phyloP scores from a whole-genome alignment of 2,329 filamentous ascomycete genomes.

The Phialophora chinensis region DNA sequence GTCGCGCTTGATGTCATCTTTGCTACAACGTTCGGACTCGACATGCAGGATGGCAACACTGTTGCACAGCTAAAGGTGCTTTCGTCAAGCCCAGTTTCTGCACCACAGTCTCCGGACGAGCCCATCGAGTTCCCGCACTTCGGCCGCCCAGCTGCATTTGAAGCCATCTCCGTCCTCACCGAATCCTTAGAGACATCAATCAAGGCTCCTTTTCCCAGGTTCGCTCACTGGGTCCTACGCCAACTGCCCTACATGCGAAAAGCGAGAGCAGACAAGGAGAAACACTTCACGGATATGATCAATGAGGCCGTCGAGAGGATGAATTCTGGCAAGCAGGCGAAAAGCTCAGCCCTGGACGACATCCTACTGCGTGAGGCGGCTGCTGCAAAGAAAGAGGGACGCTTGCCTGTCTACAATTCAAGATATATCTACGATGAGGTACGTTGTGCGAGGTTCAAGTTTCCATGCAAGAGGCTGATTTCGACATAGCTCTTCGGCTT shows the following conservation, averaged over 20 bases:
- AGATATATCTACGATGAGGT: constrained; percentile 42
- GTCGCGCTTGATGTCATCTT: constrained; percentile 50
- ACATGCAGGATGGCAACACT: constrained; percentile 42
- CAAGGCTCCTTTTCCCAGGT: constrained; percentile 33
- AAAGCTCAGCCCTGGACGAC: constrained; percentile 46
- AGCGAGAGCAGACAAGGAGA: constrained; percentile 35
- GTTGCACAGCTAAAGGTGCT: constrained; percentile 38
- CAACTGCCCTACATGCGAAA: constrained; percentile 29
- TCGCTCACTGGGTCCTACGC: constrained; percentile 34
- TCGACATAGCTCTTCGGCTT: constrained; percentile 44
- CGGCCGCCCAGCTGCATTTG: constrained; percentile 16
- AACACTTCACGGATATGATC: constrained; percentile 36
- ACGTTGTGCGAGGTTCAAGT: constrained; percentile 37
- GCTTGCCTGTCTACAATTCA: constrained; percentile 38
- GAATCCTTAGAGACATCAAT: constrained; percentile 33
- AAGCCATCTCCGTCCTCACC: constrained; percentile 32
- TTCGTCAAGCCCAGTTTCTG: neutral
- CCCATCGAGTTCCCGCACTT: constrained; percentile 17
- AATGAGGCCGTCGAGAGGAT: constrained; percentile 29
- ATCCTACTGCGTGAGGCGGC: constrained; percentile 45
- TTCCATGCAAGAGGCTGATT: neutral
- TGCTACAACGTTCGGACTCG: constrained; percentile 46
- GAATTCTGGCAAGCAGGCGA: constrained; percentile 40
- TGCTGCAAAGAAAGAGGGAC: constrained; percentile 45
- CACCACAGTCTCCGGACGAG: constrained; percentile 1